A percentile compares a stretch with the other conserved stretches of the same genome.
These are phyloP conservation scores for Coprinopsis marcescibilis DNA, from an alignment of 768 basidiomycete genomes.

Conservation along the genomic window DNA sequence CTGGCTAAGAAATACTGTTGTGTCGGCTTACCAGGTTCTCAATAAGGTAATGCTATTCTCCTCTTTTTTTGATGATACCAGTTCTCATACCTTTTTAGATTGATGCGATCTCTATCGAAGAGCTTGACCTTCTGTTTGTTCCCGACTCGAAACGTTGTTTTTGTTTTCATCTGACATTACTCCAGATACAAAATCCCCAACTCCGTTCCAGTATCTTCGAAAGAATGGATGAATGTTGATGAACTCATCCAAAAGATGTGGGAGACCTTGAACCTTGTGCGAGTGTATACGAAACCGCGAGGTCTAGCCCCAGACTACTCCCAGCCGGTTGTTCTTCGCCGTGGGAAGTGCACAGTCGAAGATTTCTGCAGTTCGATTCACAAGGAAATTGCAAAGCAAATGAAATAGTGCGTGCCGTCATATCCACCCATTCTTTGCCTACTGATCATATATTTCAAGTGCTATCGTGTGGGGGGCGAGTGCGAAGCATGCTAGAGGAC, in stretches of 20 bases:
- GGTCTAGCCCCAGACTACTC: constrained; percentile 88
- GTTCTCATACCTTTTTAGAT: constrained; percentile 43
- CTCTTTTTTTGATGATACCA: background rate
- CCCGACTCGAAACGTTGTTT: background rate
- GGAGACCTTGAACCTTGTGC: constrained; percentile 86
- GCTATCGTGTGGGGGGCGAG: constrained; percentile 94
- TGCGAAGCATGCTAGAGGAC: constrained; percentile 95
- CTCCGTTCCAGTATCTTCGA: constrained; percentile 91
- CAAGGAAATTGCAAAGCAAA: constrained; percentile 95
- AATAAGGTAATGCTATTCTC: constrained; percentile 57
- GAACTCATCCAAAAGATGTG: constrained; percentile 93
- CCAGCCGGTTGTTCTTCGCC: constrained; percentile 81
- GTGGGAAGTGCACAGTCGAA: constrained; percentile 61
- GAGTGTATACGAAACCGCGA: constrained; percentile 95
- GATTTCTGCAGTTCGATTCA: constrained; percentile 93
- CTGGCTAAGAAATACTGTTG: constrained; percentile 1
- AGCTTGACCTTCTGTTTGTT: constrained; percentile 81
- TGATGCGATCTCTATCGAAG: constrained; percentile 97
- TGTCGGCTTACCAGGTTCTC: constrained; percentile 45
- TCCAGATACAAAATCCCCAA: constrained; percentile 85
- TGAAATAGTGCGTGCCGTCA: constrained; percentile 74
- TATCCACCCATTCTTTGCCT: background rate
- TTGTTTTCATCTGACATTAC: background rate
- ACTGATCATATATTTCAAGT: constrained; percentile 29
- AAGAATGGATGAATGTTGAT: constrained; percentile 95